Conservation (phyloP, 1,284 basidiomycete species). For the Tilletia walkeri region DNA sequence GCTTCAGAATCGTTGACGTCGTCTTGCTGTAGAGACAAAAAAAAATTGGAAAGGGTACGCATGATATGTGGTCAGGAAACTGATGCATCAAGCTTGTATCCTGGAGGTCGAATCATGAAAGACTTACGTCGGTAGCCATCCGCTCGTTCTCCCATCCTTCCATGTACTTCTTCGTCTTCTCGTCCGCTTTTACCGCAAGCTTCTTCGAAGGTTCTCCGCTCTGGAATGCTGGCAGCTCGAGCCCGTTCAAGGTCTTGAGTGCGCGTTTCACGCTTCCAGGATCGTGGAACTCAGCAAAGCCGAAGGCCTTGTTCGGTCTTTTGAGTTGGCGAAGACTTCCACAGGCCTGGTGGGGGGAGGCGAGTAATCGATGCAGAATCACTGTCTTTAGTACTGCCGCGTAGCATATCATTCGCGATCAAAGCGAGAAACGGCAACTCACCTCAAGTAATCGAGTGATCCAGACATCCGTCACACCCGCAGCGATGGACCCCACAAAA, state of each 20-base stretch:
- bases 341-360: slow-evolving; percentile 64
- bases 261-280: slow-evolving; percentile 82
- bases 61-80: too few species aligned
- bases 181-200: slow-evolving; percentile 75
- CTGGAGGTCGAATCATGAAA: background rate
- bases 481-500: slow-evolving; percentile 92
- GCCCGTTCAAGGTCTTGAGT: slow-evolving; percentile 73
- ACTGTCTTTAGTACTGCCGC: background rate
- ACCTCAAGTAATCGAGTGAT: slow-evolving; percentile 75
- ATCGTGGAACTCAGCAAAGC: slow-evolving; percentile 87
- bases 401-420: background rate
- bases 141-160: slow-evolving; percentile 77
- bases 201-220: slow-evolving; percentile 63
- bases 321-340: slow-evolving; percentile 84
- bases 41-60: background rate
- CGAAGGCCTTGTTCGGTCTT: slow-evolving; percentile 87
- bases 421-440: slow-evolving; percentile 52
- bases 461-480: slow-evolving; percentile 76
- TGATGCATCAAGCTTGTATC: too few species aligned
- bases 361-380: slow-evolving; percentile 14
- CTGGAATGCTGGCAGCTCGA: slow-evolving; percentile 64
- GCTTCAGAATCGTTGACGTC: slow-evolving; percentile 55
- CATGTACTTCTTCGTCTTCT: slow-evolving; percentile 81
- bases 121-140: slow-evolving; percentile 73
- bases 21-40: slow-evolving; percentile 27